Evolutionary conservation across 1,284 basidiomycete genomes (phyloP), one percentile per base, ranked within the genome.

Genomic region (Ustilago esculenta): DNA sequence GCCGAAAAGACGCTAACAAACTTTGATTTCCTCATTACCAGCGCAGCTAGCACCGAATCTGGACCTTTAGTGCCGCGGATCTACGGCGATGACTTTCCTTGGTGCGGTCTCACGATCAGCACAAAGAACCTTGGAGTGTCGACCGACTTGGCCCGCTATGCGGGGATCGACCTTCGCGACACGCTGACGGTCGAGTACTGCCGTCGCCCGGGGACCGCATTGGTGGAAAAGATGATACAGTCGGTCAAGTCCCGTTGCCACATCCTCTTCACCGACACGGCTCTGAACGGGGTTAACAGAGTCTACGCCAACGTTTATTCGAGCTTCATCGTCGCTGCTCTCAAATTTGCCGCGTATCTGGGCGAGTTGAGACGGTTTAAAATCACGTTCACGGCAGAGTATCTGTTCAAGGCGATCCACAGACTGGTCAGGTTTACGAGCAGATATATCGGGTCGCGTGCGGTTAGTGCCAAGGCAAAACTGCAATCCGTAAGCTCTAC

Each of bases 1-100:
- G 85, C 85, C 39, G 90, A 92, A 40, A 99, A 99, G 84, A 96
- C 92, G 0, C 81, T 96, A 52, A 87, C 90, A 15, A 96, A 93
- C 80, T 94, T 81, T 25, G 88, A 91, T 69, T 85, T 88, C 6
- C 90, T 94, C 78, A 90, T 91, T 75, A 84, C 87, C 6, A 59
- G 65, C 27, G 27, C 7, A 29, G 12, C 27, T 6, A 29, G 12
- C 51, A 17, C 30, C 10, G 18, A 24, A 3, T 41, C n/a, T 5
- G 39, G 17, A 5, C 50, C 57, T 20, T 35, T 64, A 5, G 44
- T 83, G 77, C 44, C 80, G 76, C 11, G 82, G 75, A 56, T 71
- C 52, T 60, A 51, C 43, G 58, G 37, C 3, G 15, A 37, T 4
- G 43, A 64, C 1, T 76, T 82, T 27, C 77, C 81, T 4, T 82